Percentiles rank a stretch among this genome's conserved stretches.
Evolutionary conservation across 768 basidiomycete species (phyloP).

Genomic region (Pleurotus platypus): DNA sequence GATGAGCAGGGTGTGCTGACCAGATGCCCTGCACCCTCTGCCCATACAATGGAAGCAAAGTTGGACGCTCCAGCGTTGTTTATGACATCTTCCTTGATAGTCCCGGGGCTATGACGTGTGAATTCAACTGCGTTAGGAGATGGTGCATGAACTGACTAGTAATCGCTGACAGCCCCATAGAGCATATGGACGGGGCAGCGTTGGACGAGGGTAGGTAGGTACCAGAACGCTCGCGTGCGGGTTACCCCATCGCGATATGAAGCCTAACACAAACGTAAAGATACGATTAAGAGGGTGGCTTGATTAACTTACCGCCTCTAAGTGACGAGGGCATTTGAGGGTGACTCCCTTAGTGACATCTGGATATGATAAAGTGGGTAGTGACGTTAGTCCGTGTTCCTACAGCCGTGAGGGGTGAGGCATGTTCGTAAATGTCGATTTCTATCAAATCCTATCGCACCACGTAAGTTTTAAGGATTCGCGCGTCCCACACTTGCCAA

Average conservation of each 20-base stretch:
- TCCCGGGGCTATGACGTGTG: constrained; percentile 22
- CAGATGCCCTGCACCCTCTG: constrained; percentile 38
- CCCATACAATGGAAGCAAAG: constrained; percentile 32
- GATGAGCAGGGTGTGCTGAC: constrained; percentile 19
- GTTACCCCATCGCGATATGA: constrained; percentile 37
- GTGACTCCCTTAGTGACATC: constrained; percentile 44
- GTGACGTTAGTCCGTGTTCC: constrained; percentile 37
- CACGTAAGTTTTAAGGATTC: constrained; percentile 39
- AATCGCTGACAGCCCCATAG: constrained; percentile 43
- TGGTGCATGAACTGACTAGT: constrained; percentile 25
- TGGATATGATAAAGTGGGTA: constrained; percentile 40
- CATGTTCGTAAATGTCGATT: too few species aligned
- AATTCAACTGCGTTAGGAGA: neutral
- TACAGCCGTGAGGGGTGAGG: constrained; percentile 15
- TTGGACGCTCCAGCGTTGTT: constrained; percentile 27
- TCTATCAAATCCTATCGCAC: constrained; percentile 19
- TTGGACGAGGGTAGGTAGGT: constrained; percentile 26
- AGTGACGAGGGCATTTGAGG: constrained; percentile 40
- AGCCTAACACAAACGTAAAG: constrained; percentile 19
- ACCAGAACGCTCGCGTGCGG: constrained; percentile 26
- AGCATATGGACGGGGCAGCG: constrained; percentile 40
- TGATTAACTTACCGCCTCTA: constrained; percentile 36
- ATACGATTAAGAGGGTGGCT: neutral
- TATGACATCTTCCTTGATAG: constrained; percentile 33
- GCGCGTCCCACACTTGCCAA: constrained; percentile 48